A percentile compares a stretch with the other conserved stretches of the same genome.
Conservation (phyloP, 176 grass and related monocot genomes). For the Aechmea fasciata region DNA sequence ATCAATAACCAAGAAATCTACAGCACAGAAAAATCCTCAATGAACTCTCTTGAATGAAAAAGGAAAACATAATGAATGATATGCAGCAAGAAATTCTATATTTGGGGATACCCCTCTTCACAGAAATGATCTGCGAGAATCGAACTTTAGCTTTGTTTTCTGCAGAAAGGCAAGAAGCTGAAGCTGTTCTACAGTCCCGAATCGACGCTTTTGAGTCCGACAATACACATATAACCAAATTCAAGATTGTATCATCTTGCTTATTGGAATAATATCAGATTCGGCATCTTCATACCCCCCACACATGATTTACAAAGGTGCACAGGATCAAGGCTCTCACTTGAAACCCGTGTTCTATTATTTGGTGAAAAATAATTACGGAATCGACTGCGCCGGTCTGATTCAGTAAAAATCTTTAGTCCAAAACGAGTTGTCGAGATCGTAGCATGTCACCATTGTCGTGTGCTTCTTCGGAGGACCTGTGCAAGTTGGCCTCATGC, state of each 20-base stretch:
- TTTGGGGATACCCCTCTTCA: too few species aligned
- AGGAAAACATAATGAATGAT: too few species aligned
- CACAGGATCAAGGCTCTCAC: background rate
- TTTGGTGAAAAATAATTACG: background rate
- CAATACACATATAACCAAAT: too few species aligned
- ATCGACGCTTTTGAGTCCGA: too few species aligned
- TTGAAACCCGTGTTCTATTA: background rate
- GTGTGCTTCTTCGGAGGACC: slow-evolving; percentile 10
- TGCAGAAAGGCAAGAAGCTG: too few species aligned
- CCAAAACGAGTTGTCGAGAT: slow-evolving; percentile 6
- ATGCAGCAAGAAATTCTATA: too few species aligned
- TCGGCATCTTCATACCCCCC: background rate
- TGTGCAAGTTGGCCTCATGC: slow-evolving; percentile 36
- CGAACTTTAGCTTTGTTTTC: too few species aligned
- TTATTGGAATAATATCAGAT: slow-evolving; percentile 1
- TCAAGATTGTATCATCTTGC: background rate
- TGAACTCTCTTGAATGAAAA: too few species aligned
- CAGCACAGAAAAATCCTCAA: too few species aligned
- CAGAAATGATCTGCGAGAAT: too few species aligned
- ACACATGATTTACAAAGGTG: background rate
- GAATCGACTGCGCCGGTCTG: background rate
- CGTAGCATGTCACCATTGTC: slow-evolving; percentile 20
- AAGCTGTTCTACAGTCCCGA: too few species aligned
- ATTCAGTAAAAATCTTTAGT: background rate
- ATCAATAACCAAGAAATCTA: too few species aligned